phyloP scores from a whole-genome alignment of 805 yeast genomes.

The Soucietia sequanensis region DNA sequence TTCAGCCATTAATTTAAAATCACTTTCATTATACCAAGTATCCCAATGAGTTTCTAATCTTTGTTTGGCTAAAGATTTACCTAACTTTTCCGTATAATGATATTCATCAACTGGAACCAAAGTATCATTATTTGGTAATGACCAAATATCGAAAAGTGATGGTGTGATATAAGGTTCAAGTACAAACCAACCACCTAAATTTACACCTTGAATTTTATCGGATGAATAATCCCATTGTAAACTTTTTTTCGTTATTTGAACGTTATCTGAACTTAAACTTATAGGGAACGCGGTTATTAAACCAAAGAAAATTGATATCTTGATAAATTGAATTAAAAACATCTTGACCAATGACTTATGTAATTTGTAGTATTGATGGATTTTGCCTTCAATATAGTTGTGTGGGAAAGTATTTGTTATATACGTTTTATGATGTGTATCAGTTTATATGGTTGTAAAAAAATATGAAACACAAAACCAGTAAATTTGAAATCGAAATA shows the following conservation, averaged over 20 bases:
- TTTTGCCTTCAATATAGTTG: no score
- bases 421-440: no score
- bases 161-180: constrained; percentile 87
- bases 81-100: constrained; percentile 60
- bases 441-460: no score
- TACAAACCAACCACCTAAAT: constrained; percentile 89
- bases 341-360: no score
- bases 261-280: background rate
- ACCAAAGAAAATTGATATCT: no score
- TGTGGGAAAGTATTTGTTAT: no score
- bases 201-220: constrained; percentile 60
- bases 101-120: constrained; percentile 80
- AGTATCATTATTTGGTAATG: constrained; percentile 27
- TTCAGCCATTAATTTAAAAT: constrained; percentile 56
- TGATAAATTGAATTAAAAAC: no score
- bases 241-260: constrained; percentile 18
- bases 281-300: no score
- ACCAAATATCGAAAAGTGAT: constrained; percentile 56
- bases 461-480: no score
- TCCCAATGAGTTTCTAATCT: constrained; percentile 72
- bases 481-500: no score
- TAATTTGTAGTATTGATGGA: no score
- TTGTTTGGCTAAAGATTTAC: constrained; percentile 52
- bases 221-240: constrained; percentile 32
- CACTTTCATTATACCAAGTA: constrained; percentile 71